Base-by-base conservation (phyloP, 2,329 filamentous ascomycete species). In the Cercospora zeae-maydis region DNA sequence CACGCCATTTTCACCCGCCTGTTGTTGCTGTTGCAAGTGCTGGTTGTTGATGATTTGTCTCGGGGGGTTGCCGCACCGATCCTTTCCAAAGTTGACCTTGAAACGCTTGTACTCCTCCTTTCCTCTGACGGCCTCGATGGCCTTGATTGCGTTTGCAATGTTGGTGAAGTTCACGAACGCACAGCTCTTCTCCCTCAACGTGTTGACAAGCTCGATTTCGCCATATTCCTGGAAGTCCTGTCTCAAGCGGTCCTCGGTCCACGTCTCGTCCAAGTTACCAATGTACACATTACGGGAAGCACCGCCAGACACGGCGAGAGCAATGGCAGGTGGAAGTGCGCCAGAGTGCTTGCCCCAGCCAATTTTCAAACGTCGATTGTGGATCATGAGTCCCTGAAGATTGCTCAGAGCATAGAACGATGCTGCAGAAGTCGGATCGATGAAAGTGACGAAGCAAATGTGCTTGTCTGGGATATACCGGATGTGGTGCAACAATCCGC, bases 141-240 rank as follows among this genome's bases (percentile, higher is more conserved):
- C 95, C 82, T 99, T 99, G 83, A 99, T 99, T 56, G 95, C 95
- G 72, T 99, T 99, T 75, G 95, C 95, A 75, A 99, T 99, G 80
- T 99, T 99, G 75, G 95, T 99, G 77, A 99, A 99, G 81, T 99
- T 99, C 76, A 99, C 95, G 76, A 99, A 99, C 0, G 95, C 95
- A 77, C 95, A 99, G 81, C 93, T 97, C 87, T 99, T 99, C 83
- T 99, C 95, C 59, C 95, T 89, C 64, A 99, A 82, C 14, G 95
- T 91, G 79, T 99, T 99, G 67, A 99, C 92, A 67, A 99, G 82
- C 80, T 99, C 95, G 73, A 99, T 98, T 79, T 99, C 95, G 69
- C 95, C 95, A 72, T 91, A 98, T 76, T 98, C 93, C 34, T 93
- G 91, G 77, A 99, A 99, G 79, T 99, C 95, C 76, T 97, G 92